Base-by-base conservation (phyloP, 768 basidiomycete species). In the Amanita subjunquillea region DNA sequence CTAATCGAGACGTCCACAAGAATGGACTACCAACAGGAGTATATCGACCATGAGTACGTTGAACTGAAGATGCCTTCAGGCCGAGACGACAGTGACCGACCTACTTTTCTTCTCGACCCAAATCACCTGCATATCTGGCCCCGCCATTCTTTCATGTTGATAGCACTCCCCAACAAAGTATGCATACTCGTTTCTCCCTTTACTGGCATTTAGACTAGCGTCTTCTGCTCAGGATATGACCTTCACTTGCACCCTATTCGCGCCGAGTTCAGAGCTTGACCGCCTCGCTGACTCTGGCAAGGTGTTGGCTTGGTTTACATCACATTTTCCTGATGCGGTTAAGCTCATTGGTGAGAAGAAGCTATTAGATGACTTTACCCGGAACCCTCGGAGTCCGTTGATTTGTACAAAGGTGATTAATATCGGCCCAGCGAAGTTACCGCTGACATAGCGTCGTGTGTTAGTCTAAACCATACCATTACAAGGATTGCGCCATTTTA, bases 111-210 rank as follows among this genome's bases (percentile, higher is more conserved):
- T 54, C 84, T 99, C 67, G 91, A 94, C 76, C 88, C 90, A 61
- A 87, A 88, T 68, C 89, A 98, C 69, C 83, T 99, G 59, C 95
- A 99, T 72, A 97, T 99, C 62, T 99, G 95, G 95, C 96, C 95
- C 58, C 87, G 95, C 64, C 90, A 93, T 68, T 91, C 92, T 44
- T 98, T 98, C 77, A 99, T 99, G 95, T 81, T 99, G 62, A 97
- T 99, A 62, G 95, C 92, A 20, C 82, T 99, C 53, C 93, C 95
- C 59, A 99, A 99, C 75, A 85, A 89, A 78, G 95, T 95, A 71
- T 70, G 72, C 64, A 55, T 62, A 50, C 57, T 58, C 48, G 57
- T 56, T 61, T 47, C 46, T 47, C 52, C 54, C 57, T 52, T 58
- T 34, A 37, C 54, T 62, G 58, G 55, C 57, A 61, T 61, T 59